Base-by-base conservation (phyloP, 164 flowering plant genomes). In the Paratinospora sagittata region DNA sequence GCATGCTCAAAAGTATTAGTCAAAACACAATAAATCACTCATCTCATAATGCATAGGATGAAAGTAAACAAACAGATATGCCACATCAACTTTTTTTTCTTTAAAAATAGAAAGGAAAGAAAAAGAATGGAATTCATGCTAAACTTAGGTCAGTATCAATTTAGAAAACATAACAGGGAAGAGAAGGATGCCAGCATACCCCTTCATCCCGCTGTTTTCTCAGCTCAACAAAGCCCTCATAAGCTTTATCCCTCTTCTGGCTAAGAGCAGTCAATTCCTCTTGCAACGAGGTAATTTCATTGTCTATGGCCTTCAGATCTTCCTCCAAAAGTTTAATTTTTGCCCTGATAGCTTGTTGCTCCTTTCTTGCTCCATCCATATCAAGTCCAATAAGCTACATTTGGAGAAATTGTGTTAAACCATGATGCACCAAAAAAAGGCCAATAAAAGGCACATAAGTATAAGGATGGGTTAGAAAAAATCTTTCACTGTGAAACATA, bases 331-430 rank as follows among this genome's bases (percentile, higher is more conserved):
- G 80, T 76, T 81, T 87, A 47, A 84, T 80, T 79, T 85, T 90
- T 23, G 77, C 75, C 76, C 73, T 70, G 52, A 89, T 58, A 3
- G 76, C 82, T 65, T 85, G 85, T 49, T 84, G 78, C 33, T 93
- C 96, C 79, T 92, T 93, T 74, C 81, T 83, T 37, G 89, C 95
- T 80, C 88, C 86, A 76, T 85, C 88, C 73, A 85, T 70, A 71
- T 81, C 85, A 68, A 78, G 88, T 70, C 93, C 92, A 49, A 91
- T 90, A 63, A 85, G 84, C 99, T 96, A 80, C 78, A 81, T 72
- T 14, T n/a, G 62, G 36, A 66, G 11, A 70, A 66, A 45, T 6
- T 14, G n/a, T 27, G 8, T 47, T 14, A 47, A 69, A 4, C 14
- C 41, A 16, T 49, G 49, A 33, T 47, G 45, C 64, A 67, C 8